These are phyloP conservation scores for Glebionis coronaria DNA, from an alignment of 129 eudicot genomes.

Conservation along the genomic window DNA sequence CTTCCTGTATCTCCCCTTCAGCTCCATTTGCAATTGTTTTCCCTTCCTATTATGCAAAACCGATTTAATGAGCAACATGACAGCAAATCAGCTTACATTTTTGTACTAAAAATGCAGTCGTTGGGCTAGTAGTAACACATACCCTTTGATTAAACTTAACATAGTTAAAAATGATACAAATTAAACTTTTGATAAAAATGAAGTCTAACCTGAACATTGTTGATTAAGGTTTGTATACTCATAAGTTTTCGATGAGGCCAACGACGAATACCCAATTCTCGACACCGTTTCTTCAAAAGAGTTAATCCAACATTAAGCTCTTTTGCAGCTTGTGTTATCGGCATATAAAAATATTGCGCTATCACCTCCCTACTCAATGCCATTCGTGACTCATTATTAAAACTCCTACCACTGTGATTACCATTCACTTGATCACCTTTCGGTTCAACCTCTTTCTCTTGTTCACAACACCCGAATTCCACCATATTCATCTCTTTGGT, in stretches of 20 bases:
- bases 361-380: constrained; percentile 45
- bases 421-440: not conserved
- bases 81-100: not conserved
- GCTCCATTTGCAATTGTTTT: constrained; percentile 46
- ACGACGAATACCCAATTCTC: constrained; percentile 73
- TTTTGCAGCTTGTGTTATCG: constrained; percentile 77
- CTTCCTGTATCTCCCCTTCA: constrained; percentile 42
- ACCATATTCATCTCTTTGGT: constrained; percentile 7
- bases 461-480: not conserved
- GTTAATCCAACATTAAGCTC: constrained; percentile 86
- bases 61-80: too few species aligned
- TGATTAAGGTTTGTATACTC: constrained; percentile 85
- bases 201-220: constrained; percentile 61
- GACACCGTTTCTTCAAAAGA: constrained; percentile 74
- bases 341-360: constrained; percentile 76
- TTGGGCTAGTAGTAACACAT: not conserved
- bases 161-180: not conserved
- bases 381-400: constrained; percentile 15
- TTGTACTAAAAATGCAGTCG: not conserved
- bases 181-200: not conserved
- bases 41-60: constrained; percentile 4
- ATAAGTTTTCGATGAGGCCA: constrained; percentile 92
- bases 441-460: not conserved
- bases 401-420: constrained; percentile 1
- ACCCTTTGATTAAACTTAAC: not conserved